Evolutionary conservation across 805 yeast species (phyloP).

Genomic region (Candida silvicultrix): DNA sequence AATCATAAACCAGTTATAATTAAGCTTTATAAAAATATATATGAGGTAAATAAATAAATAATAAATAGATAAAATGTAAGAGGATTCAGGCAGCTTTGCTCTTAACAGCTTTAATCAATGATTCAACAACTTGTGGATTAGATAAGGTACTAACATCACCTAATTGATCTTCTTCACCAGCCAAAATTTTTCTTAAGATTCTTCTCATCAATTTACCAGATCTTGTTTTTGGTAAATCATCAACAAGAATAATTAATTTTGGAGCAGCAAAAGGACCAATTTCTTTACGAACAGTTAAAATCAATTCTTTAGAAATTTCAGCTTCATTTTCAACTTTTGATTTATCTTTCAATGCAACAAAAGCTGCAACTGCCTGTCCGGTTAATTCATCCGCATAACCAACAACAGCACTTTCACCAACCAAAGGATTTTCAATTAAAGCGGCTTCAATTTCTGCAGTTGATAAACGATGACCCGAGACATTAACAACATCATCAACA

Average conservation of each 20-base stretch:
- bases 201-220: slow-evolving; percentile 87
- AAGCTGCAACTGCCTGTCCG: slow-evolving; percentile 83
- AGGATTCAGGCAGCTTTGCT: slow-evolving; percentile 7
- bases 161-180: slow-evolving; percentile 72
- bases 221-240: slow-evolving; percentile 80
- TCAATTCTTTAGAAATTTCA: slow-evolving; percentile 51
- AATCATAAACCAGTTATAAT: slow-evolving; percentile 1
- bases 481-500: slow-evolving; percentile 86
- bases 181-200: slow-evolving; percentile 69
- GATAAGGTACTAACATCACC: slow-evolving; percentile 77
- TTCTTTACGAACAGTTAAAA: slow-evolving; percentile 67
- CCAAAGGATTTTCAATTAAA: slow-evolving; percentile 60
- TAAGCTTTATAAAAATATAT: background rate
- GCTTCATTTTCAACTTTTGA: slow-evolving; percentile 20
- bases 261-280: slow-evolving; percentile 89
- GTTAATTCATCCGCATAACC: slow-evolving; percentile 80
- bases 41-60: background rate
- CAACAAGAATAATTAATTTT: slow-evolving; percentile 62
- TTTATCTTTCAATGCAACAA: slow-evolving; percentile 60
- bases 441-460: slow-evolving; percentile 88
- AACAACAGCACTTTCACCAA: slow-evolving; percentile 78
- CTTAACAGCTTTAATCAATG: slow-evolving; percentile 50
- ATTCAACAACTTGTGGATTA: slow-evolving; percentile 68
- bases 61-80: background rate
- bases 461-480: slow-evolving; percentile 81